These are phyloP conservation scores for Trichomonascaceae sp. DNA, from an alignment of 1,139 yeast species.

Conservation along the genomic window DNA sequence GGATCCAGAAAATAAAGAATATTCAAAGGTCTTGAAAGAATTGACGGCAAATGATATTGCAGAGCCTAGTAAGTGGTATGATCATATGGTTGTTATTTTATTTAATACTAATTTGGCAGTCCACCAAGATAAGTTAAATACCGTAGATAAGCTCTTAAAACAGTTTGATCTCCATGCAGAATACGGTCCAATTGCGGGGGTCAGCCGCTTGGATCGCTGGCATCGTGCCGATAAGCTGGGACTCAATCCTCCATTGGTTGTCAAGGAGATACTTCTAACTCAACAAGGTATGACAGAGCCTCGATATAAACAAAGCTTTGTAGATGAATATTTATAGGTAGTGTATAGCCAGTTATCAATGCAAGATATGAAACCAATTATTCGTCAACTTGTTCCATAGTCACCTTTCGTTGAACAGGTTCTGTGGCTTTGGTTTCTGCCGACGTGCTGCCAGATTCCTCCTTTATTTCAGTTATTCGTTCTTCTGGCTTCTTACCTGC, in stretches of 20 bases:
- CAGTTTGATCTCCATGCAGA: conserved; percentile 32
- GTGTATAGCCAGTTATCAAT: not conserved
- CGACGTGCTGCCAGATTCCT: conserved; percentile 2
- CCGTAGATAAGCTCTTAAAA: conserved; percentile 30
- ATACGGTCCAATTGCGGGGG: conserved; percentile 37
- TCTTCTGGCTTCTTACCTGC: not conserved
- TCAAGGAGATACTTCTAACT: conserved; percentile 26
- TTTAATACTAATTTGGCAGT: conserved; percentile 10
- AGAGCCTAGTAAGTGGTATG: conserved; percentile 8
- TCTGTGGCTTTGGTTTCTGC: conserved; percentile 6
- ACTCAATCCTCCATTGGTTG: conserved; percentile 33
- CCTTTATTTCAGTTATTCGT: conserved; percentile 1
- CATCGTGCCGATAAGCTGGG: conserved; percentile 87
- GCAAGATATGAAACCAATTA: not conserved
- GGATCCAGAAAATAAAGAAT: conserved; percentile 2
- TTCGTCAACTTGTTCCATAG: conserved; percentile 17
- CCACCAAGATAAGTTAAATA: conserved; percentile 28
- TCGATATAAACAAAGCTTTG: conserved; percentile 19
- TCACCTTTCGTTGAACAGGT: conserved; percentile 15
- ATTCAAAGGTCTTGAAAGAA: conserved; percentile 8
- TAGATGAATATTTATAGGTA: conserved; percentile 17
- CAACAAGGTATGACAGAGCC: conserved; percentile 19
- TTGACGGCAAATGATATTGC: conserved; percentile 13
- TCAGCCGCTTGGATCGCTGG: conserved; percentile 53
- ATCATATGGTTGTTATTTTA: not conserved